A percentile compares a stretch with the other conserved stretches of the same genome.
These are phyloP conservation scores for Crataegus laevigata DNA, from an alignment of 306 rosid species.

Conservation along the genomic window DNA sequence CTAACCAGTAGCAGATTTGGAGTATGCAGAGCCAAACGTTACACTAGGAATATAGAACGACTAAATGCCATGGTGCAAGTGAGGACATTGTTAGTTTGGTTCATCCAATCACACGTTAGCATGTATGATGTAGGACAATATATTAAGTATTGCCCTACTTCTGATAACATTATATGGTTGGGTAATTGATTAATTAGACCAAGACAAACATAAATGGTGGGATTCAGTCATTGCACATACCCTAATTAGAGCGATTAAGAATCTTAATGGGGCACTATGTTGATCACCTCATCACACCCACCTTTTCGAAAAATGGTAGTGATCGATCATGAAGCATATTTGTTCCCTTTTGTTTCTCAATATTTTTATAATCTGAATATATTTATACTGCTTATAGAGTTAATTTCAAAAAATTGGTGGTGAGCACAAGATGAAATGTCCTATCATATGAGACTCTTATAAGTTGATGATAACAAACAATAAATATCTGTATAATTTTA, in stretches of 20 bases:
- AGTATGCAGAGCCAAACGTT: neutral
- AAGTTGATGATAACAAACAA: neutral
- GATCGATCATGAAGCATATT: neutral
- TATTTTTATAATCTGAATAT: neutral
- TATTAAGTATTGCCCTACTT: neutral
- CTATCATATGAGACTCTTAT: neutral
- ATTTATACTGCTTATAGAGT: neutral
- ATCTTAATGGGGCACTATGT: neutral
- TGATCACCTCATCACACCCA: neutral
- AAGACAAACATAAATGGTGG: neutral
- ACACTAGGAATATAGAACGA: neutral
- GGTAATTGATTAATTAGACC: neutral
- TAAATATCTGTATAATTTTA: neutral
- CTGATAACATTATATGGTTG: neutral
- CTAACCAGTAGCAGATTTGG: neutral
- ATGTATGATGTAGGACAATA: neutral
- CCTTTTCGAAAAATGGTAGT: neutral
- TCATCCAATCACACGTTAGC: neutral
- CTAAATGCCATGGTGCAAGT: neutral
- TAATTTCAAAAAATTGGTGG: neutral
- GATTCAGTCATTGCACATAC: neutral
- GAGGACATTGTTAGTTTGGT: neutral
- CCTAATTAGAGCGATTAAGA: neutral
- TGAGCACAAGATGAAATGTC: neutral
- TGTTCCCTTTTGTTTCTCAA: neutral